Base-by-base conservation (phyloP, 2,329 filamentous ascomycete genomes). In the Colletotrichum filicis region DNA sequence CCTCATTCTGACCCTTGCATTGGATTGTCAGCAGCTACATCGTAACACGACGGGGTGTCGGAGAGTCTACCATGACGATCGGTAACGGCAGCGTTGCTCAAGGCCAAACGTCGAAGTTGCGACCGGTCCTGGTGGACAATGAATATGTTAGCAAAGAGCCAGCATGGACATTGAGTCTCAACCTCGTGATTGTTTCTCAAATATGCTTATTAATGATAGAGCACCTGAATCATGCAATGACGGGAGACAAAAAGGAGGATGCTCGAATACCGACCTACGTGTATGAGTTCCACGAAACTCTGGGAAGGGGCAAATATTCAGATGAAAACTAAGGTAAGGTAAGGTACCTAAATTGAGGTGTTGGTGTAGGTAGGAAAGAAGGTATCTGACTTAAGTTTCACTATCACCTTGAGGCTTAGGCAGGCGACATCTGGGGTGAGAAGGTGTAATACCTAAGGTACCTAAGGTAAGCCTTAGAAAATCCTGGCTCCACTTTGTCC, bases 1-100 rank as follows among this genome's bases (percentile, higher is more conserved):
- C 94, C 79, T 93, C 88, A 77, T 94, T 91, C 16, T 92, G 82
- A 14, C 76, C 64, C 74, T 75, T 26, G 1, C 46, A 14, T 7
- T 30, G 14, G 59, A 49, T 49, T 9, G 49, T 70, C 22, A 63
- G 61, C 42, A 37, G 42, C 8, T 49, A 19, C 16, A 19, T 49
- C 19, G 19, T 22, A 22, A 11, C 7, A 49, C 7, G 19, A 7
- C 7, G 8, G 19, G 19, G 19, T n/a, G 19, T 3, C 16, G 42
- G 42, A 42, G 42, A 37, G 56, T 12, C 30, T 49, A 65, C 66
- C 70, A 69, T 69, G 24, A 16, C 56, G 11, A 22, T 22, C 22
- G n/a, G 9, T 22, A n/a, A 49, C 19, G 19, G 42, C 42, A 9
- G 19, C 19, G 19, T 19, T 49, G 8, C 37, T 16, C 42, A 9